A percentile compares a stretch with the other conserved stretches of the same genome.
Conservation (phyloP, 805 yeast species). For the Zygotorulaspora sp. region DNA sequence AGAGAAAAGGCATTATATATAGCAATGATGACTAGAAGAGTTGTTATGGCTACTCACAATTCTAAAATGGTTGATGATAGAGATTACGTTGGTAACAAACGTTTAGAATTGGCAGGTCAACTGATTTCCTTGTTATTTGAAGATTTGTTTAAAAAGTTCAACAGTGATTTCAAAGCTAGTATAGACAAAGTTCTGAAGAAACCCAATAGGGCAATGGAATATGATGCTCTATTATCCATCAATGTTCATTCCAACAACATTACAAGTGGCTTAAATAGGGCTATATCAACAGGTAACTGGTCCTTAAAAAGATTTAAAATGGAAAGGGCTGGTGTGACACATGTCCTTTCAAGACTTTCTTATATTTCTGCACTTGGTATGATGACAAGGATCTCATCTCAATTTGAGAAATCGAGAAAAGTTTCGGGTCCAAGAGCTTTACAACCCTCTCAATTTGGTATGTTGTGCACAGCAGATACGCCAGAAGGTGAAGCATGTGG, state of each 20-base stretch:
- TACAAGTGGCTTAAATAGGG: constrained; percentile 90
- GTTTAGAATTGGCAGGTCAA: constrained; percentile 96
- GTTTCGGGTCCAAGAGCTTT: constrained; percentile 98
- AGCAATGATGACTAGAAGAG: constrained; percentile 95
- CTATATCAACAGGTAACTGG: constrained; percentile 99
- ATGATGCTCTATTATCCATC: constrained; percentile 86
- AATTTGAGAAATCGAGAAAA: constrained; percentile 94
- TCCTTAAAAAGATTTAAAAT: constrained; percentile 96
- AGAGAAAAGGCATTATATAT: constrained; percentile 91
- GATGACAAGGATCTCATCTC: constrained; percentile 99
- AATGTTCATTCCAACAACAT: constrained; percentile 89
- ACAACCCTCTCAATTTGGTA: constrained; percentile 98
- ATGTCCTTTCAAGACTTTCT: constrained; percentile 84
- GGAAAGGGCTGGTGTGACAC: constrained; percentile 99
- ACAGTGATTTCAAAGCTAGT: constrained; percentile 88
- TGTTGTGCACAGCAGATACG: constrained; percentile 97
- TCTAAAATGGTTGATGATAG: constrained; percentile 97
- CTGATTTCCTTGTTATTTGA: constrained; percentile 91
- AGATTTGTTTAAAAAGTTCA: constrained; percentile 94
- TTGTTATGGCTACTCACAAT: constrained; percentile 89
- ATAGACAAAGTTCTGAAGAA: constrained; percentile 91
- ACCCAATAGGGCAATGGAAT: constrained; percentile 91
- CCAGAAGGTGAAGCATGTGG: constrained; percentile 99
- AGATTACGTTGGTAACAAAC: constrained; percentile 97
- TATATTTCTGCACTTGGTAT: constrained; percentile 95